A percentile compares a stretch with the other conserved stretches of the same genome.
phyloP scores from a whole-genome alignment of 2,329 filamentous ascomycete genomes.

The Penicillium aurantiogriseum region DNA sequence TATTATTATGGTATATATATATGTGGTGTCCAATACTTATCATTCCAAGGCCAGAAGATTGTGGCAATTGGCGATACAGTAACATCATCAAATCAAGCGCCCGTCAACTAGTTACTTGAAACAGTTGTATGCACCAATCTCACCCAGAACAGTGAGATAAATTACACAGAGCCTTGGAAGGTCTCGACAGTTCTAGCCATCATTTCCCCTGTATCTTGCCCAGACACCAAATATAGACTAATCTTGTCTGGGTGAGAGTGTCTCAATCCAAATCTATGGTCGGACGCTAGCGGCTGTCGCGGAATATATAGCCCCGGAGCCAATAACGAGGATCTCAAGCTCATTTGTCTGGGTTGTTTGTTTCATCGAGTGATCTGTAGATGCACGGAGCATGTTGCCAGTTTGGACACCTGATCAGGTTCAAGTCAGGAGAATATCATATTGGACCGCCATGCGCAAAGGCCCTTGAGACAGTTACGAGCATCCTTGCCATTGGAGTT shows the following conservation, averaged over 20 bases:
- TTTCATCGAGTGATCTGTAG: constrained; percentile 1
- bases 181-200: not conserved
- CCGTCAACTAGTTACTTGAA: not conserved
- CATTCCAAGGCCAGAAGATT: not conserved
- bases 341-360: not conserved
- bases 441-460: not conserved
- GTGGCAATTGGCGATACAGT: not conserved
- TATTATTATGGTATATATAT: too few relatives aligned
- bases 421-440: not conserved
- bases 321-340: constrained; percentile 2
- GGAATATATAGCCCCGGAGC: not conserved
- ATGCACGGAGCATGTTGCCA: not conserved
- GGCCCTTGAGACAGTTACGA: not conserved
- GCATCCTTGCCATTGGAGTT: not conserved
- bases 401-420: not conserved
- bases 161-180: not conserved
- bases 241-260: not conserved
- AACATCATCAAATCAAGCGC: not conserved
- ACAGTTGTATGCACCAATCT: not conserved
- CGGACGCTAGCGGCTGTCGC: constrained; percentile 7
- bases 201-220: not conserved
- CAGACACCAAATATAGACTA: not conserved
- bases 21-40: not conserved
- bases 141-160: not conserved
- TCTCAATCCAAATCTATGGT: constrained; percentile 5